Evolutionary conservation across 2,329 filamentous ascomycete genomes (phyloP).

Genomic region (Aspergillus hiratsukae): DNA sequence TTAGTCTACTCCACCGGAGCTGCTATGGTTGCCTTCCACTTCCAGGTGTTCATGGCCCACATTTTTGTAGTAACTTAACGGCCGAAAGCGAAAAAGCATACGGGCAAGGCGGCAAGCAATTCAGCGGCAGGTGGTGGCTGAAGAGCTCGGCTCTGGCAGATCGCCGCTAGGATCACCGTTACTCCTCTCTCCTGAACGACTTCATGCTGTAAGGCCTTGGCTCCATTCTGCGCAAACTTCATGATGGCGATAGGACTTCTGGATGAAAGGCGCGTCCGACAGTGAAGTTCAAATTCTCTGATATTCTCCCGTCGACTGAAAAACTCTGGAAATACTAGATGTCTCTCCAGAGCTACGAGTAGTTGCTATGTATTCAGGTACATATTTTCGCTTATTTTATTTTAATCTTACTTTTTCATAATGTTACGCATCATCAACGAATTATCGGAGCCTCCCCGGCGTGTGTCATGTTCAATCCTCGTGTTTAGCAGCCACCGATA

Average conservation of each 20-base stretch:
- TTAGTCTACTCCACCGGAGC: constrained; percentile 20
- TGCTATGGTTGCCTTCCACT: not conserved
- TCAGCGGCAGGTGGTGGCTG: constrained; percentile 10
- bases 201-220: constrained; percentile 9
- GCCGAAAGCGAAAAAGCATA: not conserved
- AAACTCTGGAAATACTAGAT: not conserved
- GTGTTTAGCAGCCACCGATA: not conserved
- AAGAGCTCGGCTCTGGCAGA: constrained; percentile 18
- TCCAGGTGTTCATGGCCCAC: constrained; percentile 9
- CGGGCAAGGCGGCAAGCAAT: constrained; percentile 7
- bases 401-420: not conserved
- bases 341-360: not conserved
- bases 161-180: constrained; percentile 31
- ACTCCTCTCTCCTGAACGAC: constrained; percentile 6
- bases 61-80: constrained; percentile 3
- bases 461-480: not conserved
- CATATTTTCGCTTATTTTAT: too few species aligned
- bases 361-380: too few species aligned
- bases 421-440: too few species aligned
- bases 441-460: not conserved
- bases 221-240: not conserved
- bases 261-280: not conserved
- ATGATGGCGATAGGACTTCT: not conserved
- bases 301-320: not conserved
- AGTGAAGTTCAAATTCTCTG: not conserved